Base-by-base conservation (phyloP, 129 eudicot genomes). In the Tanacetum coccineum region DNA sequence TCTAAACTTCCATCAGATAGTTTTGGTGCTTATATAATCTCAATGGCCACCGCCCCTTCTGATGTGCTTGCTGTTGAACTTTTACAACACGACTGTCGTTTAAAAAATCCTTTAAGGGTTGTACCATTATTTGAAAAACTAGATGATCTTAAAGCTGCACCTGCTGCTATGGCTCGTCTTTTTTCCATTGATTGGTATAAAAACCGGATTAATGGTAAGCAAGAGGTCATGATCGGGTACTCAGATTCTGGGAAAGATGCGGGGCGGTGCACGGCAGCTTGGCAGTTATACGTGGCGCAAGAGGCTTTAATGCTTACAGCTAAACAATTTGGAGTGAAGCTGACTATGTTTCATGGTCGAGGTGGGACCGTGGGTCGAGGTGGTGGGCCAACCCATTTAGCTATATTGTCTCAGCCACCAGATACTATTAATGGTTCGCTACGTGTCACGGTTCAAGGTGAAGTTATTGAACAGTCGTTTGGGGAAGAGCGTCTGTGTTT, bases 301-400 rank as follows among this genome's bases (percentile, higher is more conserved):
- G 99, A 94, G 78, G 99, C 89, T 76, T 93, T 94, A 57, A 64
- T 89, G 13, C 80, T 86, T 40, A 96, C 89, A 0, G 86, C 99
- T 4, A 94, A 94, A 79, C 50, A 89, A 56, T 84, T 30, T 28
- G 97, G 95, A 8, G 88, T 94, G 62, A 94, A 94, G 83, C 80
- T 94, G 8, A 86, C 89, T 3, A 94, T 94, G 97, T 94, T 94
- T 82, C 99, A 94, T 10, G 99, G 99, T 8, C 89, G 99, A 36
- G 99, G 99, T 73, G 99, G 99, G 19, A 89, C 99, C 0, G 99
- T 94, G 2, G 99, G 99, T 40, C 68, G 99, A 70, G 99, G 99
- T 64, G 99, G 99, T 26, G 98, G 98, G 2, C 98, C 98, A 55
- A 88, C 95, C 56, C 98, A 92, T 81, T 84, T 92, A 59, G 99